A percentile compares a stretch with the other conserved stretches of the same genome.
Conservation (phyloP, 2,329 filamentous ascomycete species). For the Penicillium sp. region DNA sequence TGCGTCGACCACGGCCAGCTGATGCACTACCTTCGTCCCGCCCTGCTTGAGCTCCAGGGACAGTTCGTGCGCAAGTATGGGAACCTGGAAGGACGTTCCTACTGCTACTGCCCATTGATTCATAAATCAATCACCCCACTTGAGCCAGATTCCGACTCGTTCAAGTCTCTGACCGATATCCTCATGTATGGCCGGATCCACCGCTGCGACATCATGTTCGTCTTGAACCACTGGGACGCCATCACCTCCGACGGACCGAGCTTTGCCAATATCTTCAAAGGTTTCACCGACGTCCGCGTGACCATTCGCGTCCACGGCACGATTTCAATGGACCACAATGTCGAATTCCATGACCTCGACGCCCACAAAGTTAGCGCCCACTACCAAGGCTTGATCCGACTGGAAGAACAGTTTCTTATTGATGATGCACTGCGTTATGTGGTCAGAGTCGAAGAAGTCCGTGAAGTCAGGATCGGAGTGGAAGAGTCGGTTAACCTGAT, state of each 20-base stretch:
- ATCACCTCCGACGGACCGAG: background rate
- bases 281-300: background rate
- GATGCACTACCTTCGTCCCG: background rate
- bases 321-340: background rate
- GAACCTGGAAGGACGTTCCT: background rate
- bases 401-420: background rate
- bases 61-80: background rate
- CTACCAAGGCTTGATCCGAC: background rate
- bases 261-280: background rate
- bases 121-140: background rate
- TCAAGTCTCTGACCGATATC: background rate
- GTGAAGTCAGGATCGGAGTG: background rate
- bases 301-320: background rate
- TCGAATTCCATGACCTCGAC: background rate
- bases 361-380: background rate
- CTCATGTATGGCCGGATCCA: background rate
- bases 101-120: slow-evolving; percentile 1
- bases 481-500: background rate
- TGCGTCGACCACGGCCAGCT: background rate
- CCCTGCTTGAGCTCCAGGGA: background rate
- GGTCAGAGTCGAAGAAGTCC: background rate
- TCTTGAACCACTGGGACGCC: background rate
- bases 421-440: background rate
- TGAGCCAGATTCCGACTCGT: background rate
- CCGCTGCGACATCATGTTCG: background rate